A percentile compares a stretch with the other conserved stretches of the same genome.
These are phyloP conservation scores for Chaetomium sp. DNA, from an alignment of 2,329 filamentous ascomycete genomes.

Conservation along the genomic window DNA sequence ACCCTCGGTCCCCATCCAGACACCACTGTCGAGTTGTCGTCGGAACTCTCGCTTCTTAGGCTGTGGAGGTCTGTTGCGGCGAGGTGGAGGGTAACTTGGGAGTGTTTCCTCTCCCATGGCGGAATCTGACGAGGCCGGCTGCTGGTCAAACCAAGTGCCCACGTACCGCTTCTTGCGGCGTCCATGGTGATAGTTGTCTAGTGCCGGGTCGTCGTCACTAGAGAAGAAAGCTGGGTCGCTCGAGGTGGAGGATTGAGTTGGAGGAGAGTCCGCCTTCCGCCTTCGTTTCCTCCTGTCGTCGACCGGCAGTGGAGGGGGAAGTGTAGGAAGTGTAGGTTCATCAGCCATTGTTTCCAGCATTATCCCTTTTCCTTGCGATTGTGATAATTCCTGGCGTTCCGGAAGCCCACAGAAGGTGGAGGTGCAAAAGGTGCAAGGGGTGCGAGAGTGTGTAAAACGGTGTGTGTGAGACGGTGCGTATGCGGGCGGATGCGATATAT, in stretches of 20 bases:
- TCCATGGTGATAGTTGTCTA: slow-evolving; percentile 62
- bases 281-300: slow-evolving; percentile 43
- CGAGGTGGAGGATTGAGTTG: slow-evolving; percentile 54
- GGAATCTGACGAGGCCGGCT: slow-evolving; percentile 54
- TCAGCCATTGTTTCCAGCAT: slow-evolving; percentile 11
- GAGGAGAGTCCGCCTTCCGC: slow-evolving; percentile 37
- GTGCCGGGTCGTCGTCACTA: slow-evolving; percentile 68
- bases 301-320: slow-evolving; percentile 12
- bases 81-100: slow-evolving; percentile 12
- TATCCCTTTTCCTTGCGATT: not conserved
- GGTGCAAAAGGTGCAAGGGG: not conserved
- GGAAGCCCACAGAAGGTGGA: not conserved
- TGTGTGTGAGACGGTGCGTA: not conserved
- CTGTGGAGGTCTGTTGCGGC: slow-evolving; percentile 25
- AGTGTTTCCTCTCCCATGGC: slow-evolving; percentile 44
- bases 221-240: slow-evolving; percentile 74
- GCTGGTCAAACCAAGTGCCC: slow-evolving; percentile 69
- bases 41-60: slow-evolving; percentile 54
- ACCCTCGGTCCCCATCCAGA: slow-evolving; percentile 67
- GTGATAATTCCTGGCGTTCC: not conserved
- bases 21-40: slow-evolving; percentile 64
- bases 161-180: slow-evolving; percentile 62
- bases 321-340: slow-evolving; percentile 20
- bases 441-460: not conserved
- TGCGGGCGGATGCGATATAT: not conserved